Percentiles rank a stretch among this genome's conserved stretches.
These are phyloP conservation scores for Hymenoscyphus fructigenus DNA, from an alignment of 2,329 filamentous ascomycete genomes.

Conservation along the genomic window DNA sequence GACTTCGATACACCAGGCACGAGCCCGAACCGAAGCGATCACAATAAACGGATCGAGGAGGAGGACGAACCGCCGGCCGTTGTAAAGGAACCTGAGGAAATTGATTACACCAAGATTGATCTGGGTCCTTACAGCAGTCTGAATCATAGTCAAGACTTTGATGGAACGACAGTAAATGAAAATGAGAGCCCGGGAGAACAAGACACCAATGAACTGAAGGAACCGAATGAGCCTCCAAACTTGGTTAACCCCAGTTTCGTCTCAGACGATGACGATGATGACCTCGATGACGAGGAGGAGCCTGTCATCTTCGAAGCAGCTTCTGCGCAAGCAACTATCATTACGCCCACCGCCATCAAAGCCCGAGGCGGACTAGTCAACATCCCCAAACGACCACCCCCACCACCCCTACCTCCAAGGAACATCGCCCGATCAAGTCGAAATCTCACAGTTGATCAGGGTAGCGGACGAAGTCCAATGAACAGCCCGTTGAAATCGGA, in stretches of 20 bases:
- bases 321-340: constrained; percentile 54
- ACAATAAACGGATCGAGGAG: constrained; percentile 33
- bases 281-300: constrained; percentile 43
- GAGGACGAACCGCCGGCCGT: constrained; percentile 36
- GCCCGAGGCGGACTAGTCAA: constrained; percentile 79
- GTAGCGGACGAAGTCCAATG: constrained; percentile 27
- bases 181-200: constrained; percentile 27
- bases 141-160: constrained; percentile 33
- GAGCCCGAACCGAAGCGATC: constrained; percentile 51
- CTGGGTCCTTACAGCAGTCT: constrained; percentile 42
- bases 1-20: constrained; percentile 53
- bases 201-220: constrained; percentile 8
- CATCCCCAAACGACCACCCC: constrained; percentile 77
- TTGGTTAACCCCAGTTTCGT: constrained; percentile 41
- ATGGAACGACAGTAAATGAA: constrained; percentile 36
- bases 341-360: constrained; percentile 48
- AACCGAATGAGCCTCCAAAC: constrained; percentile 29
- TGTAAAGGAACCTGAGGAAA: constrained; percentile 44
- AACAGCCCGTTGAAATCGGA: constrained; percentile 9
- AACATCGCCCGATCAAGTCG: constrained; percentile 57
- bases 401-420: constrained; percentile 68
- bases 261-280: constrained; percentile 44
- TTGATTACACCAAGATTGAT: constrained; percentile 61
- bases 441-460: constrained; percentile 30
- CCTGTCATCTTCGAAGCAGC: constrained; percentile 69